Base-by-base conservation (phyloP, 306 rosid species). In the Glycyrrhiza uralensis region DNA sequence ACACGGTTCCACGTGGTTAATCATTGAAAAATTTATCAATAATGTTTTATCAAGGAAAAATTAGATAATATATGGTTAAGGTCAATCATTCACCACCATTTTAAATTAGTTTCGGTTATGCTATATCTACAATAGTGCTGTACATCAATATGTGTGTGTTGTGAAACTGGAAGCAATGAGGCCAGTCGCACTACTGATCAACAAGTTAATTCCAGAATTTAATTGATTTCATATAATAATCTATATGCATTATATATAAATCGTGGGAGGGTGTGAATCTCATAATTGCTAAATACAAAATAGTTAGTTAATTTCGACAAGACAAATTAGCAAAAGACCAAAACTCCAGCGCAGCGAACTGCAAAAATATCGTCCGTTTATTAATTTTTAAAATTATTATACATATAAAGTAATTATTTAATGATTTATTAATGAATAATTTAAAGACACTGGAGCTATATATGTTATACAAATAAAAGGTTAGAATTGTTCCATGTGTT, bases 231-330 rank as follows among this genome's bases (percentile, higher is more conserved):
- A 46, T 64, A 18, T 12, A 18, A 47, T 29, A 58, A 10, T n/a
- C 0, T n/a, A 29, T 20, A 30, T 32, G 33, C 14, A 7, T n/a
- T 41, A 41, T 3, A n/a, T n/a, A n/a, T n/a, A n/a, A n/a, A n/a
- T n/a, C n/a, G 59, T 9, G 46, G 38, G 50, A 14, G 24, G 39
- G 35, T 19, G 9, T 30, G 82, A 71, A 56, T 72, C 69, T 65
- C 57, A 72, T 66, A 54, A 65, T 64, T 71, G 77, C 52, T 29
- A 35, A 55, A 56, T 35, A 69, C 76, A 59, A 50, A 50, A 77
- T 39, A 18, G 18, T n/a, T n/a, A n/a, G n/a, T n/a, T n/a, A n/a
- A n/a, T 39, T 66, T 66, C 38, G 60, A 60, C 72, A 46, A 67
- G 35, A 67, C 67, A 59, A 78, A 62, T 59, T 23, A 17, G 51